These are phyloP conservation scores for Populus hybrid DNA, from an alignment of 441 rosid genomes.

Conservation along the genomic window DNA sequence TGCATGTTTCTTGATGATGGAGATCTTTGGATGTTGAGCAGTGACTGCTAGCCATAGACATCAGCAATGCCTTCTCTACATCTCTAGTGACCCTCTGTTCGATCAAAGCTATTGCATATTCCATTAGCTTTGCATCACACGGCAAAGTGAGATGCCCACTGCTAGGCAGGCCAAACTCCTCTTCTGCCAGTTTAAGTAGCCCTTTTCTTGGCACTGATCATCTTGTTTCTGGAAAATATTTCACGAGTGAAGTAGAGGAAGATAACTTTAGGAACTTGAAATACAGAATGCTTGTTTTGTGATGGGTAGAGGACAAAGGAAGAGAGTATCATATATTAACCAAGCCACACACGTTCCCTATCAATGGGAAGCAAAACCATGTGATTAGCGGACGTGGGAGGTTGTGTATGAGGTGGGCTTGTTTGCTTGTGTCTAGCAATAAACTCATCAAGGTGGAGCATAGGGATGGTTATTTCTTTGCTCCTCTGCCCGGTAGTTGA, in stretches of 20 bases:
- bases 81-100: not conserved
- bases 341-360: not conserved
- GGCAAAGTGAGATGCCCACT: not conserved
- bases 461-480: not conserved
- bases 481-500: not conserved
- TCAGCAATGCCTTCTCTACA: not conserved
- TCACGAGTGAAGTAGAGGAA: not conserved
- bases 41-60: not conserved
- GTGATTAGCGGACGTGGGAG: not conserved
- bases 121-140: constrained; percentile 3
- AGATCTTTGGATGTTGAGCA: not conserved
- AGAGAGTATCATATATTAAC: too few relatives aligned
- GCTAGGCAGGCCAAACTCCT: constrained; percentile 4
- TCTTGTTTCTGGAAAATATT: too few relatives aligned
- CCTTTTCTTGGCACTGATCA: too few relatives aligned
- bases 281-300: not conserved
- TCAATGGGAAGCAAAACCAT: not conserved
- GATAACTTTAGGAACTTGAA: not conserved
- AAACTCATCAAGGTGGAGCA: not conserved
- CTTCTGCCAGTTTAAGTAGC: not conserved
- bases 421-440: constrained; percentile 1
- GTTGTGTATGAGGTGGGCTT: not conserved
- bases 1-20: not conserved
- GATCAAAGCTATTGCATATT: constrained; percentile 6
- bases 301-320: too few relatives aligned